phyloP scores from a whole-genome alignment of 768 basidiomycete genomes.

The Lactarius evosmus region DNA sequence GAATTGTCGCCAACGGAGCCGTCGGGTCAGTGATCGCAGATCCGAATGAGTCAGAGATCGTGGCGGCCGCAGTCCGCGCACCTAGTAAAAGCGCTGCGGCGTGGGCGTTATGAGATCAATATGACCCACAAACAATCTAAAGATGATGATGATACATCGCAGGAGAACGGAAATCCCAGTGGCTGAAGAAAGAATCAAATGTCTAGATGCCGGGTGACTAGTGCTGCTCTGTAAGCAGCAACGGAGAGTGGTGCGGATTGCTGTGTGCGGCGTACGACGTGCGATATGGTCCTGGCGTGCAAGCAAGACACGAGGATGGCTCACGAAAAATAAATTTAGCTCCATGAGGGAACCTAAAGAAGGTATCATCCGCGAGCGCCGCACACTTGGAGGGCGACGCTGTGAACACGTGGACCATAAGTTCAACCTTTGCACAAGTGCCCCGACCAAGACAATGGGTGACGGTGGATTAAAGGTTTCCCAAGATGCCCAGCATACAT shows the following conservation, averaged over 20 bases:
- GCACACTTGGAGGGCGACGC: neutral
- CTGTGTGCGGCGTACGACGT: too few species aligned
- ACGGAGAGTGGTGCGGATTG: too few species aligned
- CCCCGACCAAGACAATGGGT: neutral
- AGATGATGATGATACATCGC: neutral
- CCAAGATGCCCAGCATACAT: neutral
- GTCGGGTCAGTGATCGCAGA: neutral
- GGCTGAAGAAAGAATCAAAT: too few species aligned
- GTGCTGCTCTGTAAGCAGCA: too few species aligned
- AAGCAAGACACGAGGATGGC: too few species aligned
- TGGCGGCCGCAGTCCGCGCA: neutral
- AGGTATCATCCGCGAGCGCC: neutral
- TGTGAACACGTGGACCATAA: neutral
- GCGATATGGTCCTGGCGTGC: too few species aligned
- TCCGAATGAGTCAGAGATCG: neutral
- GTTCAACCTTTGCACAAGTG: too few species aligned
- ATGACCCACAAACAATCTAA: neutral
- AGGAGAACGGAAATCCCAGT: neutral
- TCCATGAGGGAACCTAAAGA: neutral
- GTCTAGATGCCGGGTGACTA: too few species aligned
- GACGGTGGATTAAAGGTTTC: neutral
- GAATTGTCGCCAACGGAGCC: neutral
- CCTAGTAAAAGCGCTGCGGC: neutral
- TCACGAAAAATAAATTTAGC: neutral
- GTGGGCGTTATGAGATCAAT: neutral